Evolutionary conservation across 1,139 yeast species (phyloP), one percentile per base, ranked within the genome.

Genomic region (Kurtzmaniella natalensis): DNA sequence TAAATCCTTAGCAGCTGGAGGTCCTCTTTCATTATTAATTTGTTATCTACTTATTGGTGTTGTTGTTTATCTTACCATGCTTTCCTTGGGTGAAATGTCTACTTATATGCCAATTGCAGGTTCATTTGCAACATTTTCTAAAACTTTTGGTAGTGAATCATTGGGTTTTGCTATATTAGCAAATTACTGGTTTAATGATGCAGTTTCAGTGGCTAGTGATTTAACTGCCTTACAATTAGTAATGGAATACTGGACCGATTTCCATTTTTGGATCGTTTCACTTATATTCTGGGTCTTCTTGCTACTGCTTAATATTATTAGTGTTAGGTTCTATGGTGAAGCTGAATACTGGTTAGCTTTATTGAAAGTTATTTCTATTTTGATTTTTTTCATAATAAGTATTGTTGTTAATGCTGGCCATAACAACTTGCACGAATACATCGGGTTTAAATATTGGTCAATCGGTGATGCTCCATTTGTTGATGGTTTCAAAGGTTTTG

Each of bases 151-250:
- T 7, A 70, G 75, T 41, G 80, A 75, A 10, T 70, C 82, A 9
- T 65, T 78, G 41, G 84, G 83, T 0, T 78, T 78, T 52, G 80
- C 85, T 3, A 63, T 78, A 30, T 64, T 76, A 45, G 61, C 71
- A 54, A 78, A 78, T 51, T 79, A 79, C 53, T 77, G 81, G 81
- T 70, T 76, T 49, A 76, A 77, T 45, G 82, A 77, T 51, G 81
- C 80, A 5, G 70, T 76, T 17, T 70, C 79, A 2, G 78, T 76
- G 3, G 83, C 83, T 2, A 63, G 75, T 35, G 85, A 78, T 46
- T 60, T 78, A 48, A 72, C 78, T 1, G 84, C 83, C 3, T 51
- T 76, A 27, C 81, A 76, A 44, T 56, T 77, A 37, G 76, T 79
- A 2, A 58, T 79, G 55, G 61, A 64, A 36, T 80, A 78, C 53